Evolutionary conservation across 805 yeast species (phyloP).

Genomic region (Starmerella asiatica): DNA sequence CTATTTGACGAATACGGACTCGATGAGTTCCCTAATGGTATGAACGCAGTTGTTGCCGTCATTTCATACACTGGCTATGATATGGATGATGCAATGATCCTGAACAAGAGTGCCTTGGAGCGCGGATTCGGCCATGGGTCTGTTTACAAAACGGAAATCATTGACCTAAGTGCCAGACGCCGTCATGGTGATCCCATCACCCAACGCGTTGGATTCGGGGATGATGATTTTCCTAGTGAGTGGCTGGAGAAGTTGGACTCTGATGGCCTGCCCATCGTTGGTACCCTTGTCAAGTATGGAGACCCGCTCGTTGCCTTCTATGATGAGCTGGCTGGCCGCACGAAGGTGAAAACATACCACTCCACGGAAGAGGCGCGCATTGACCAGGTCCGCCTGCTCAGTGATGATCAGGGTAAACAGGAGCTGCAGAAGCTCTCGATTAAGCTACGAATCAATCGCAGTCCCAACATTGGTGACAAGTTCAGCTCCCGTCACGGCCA

Average conservation of each 20-base stretch:
- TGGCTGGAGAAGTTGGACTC: slow-evolving; percentile 82
- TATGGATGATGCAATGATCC: slow-evolving; percentile 99
- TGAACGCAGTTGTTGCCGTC: slow-evolving; percentile 96
- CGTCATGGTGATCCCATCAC: slow-evolving; percentile 89
- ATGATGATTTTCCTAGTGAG: slow-evolving; percentile 78
- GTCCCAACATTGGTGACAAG: slow-evolving; percentile 93
- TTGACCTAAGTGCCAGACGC: slow-evolving; percentile 64
- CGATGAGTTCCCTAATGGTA: slow-evolving; percentile 98
- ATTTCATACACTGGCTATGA: slow-evolving; percentile 98
- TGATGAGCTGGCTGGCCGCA: slow-evolving; percentile 82
- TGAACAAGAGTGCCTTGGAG: slow-evolving; percentile 93
- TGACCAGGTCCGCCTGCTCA: slow-evolving; percentile 84
- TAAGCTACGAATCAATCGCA: slow-evolving; percentile 80
- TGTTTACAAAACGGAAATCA: slow-evolving; percentile 85
- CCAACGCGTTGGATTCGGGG: slow-evolving; percentile 88
- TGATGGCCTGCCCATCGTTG: slow-evolving; percentile 87
- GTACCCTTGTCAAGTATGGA: slow-evolving; percentile 80
- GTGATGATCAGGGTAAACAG: slow-evolving; percentile 53
- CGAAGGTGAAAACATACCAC: slow-evolving; percentile 85
- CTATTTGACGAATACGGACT: slow-evolving; percentile 91
- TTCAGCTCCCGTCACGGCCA: slow-evolving; percentile 97
- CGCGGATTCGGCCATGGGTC: slow-evolving; percentile 97
- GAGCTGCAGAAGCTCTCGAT: slow-evolving; percentile 79
- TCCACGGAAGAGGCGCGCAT: slow-evolving; percentile 88
- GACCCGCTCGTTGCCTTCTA: slow-evolving; percentile 89